Evolutionary conservation across 2,329 filamentous ascomycete genomes (phyloP).

Genomic region (Alternaria postmessia): DNA sequence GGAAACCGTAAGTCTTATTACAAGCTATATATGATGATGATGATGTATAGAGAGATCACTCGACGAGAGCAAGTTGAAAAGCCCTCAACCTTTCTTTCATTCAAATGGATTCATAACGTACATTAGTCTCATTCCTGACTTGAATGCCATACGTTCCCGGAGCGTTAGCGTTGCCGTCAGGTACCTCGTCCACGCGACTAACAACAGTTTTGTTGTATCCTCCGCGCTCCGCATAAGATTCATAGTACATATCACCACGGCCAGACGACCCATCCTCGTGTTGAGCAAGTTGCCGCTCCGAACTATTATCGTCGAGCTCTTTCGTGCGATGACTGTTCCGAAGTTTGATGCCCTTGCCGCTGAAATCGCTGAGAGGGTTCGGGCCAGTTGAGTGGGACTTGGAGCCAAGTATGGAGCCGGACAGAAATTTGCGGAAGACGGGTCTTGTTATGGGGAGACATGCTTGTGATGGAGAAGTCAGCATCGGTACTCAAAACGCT

Average conservation of each 20-base stretch:
- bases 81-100: background rate
- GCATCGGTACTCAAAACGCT: background rate
- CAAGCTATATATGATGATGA: background rate
- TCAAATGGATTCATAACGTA: background rate
- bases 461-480: background rate
- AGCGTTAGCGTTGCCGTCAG: background rate
- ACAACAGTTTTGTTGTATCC: background rate
- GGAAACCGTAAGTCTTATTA: background rate
- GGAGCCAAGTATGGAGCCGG: background rate
- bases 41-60: background rate
- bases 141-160: background rate
- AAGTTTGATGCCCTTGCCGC: background rate
- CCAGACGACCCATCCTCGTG: background rate
- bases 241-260: background rate
- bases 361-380: background rate
- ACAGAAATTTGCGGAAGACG: background rate
- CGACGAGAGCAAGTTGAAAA: background rate
- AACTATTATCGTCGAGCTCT: background rate
- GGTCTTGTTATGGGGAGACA: background rate
- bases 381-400: background rate
- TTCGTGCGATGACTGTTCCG: background rate
- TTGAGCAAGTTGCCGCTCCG: background rate
- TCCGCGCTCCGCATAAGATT: background rate
- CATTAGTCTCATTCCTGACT: background rate
- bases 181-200: background rate